phyloP scores from a whole-genome alignment of 768 basidiomycete species.

The Phlegmacium glaucopus region DNA sequence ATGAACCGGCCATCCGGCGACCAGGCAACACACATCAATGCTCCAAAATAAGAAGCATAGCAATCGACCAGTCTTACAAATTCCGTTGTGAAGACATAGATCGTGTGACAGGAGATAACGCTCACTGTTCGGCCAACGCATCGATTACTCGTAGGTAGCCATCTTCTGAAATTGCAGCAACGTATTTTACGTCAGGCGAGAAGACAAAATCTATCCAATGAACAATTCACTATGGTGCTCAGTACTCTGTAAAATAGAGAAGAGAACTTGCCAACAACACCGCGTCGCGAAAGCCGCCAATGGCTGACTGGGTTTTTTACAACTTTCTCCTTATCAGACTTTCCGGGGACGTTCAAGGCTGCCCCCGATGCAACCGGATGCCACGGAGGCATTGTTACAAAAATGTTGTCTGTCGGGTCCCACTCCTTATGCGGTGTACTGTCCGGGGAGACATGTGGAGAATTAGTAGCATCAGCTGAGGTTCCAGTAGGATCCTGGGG shows the following conservation, averaged over 20 bases:
- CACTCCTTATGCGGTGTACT: slow-evolving; percentile 48
- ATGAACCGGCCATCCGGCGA: slow-evolving; percentile 95
- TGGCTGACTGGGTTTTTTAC: slow-evolving; percentile 89
- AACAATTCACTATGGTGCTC: background rate
- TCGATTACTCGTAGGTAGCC: slow-evolving; percentile 91
- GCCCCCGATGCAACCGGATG: slow-evolving; percentile 59
- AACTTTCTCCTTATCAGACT: slow-evolving; percentile 58
- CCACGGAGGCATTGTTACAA: slow-evolving; percentile 85
- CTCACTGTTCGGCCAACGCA: slow-evolving; percentile 80
- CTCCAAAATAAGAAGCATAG: slow-evolving; percentile 93
- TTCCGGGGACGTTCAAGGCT: slow-evolving; percentile 28
- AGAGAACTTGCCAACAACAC: slow-evolving; percentile 60
- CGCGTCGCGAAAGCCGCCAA: slow-evolving; percentile 74
- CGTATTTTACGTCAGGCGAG: slow-evolving; percentile 88
- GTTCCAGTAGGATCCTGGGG: slow-evolving; percentile 51
- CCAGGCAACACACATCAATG: slow-evolving; percentile 89
- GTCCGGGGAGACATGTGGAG: slow-evolving; percentile 24
- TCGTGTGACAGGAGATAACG: slow-evolving; percentile 5
- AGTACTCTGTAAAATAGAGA: background rate
- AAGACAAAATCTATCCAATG: slow-evolving; percentile 74
- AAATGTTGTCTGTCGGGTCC: slow-evolving; percentile 74
- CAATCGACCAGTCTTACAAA: slow-evolving; percentile 79
- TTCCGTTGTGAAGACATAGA: background rate
- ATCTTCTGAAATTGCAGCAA: slow-evolving; percentile 90
- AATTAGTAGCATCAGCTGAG: slow-evolving; percentile 18